Evolutionary conservation across 202 grass and related monocot species (phyloP).

Genomic region (Digitaria exilis): DNA sequence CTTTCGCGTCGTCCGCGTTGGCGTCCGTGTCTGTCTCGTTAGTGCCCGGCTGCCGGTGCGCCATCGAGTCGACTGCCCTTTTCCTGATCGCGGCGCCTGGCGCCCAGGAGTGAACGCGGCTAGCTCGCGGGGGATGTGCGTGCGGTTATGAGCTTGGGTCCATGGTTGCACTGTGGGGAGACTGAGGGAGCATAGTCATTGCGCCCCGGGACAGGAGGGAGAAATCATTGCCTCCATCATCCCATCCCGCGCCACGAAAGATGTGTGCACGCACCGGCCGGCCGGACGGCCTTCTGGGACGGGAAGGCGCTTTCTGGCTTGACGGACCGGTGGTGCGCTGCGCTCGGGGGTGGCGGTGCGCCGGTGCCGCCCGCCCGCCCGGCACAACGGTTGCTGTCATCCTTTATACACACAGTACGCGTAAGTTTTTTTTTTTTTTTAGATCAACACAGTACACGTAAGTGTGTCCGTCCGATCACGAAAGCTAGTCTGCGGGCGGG

Average conservation of each 20-base stretch:
- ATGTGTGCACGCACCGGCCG: neutral
- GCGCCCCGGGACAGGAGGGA: neutral
- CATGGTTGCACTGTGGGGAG: neutral
- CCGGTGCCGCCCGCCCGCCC: slow-evolving; percentile 25
- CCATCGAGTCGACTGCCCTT: neutral
- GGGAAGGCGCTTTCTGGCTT: neutral
- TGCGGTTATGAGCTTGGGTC: neutral
- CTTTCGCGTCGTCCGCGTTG: slow-evolving; percentile 3
- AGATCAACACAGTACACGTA: too few relatives aligned
- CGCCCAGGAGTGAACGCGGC: slow-evolving; percentile 12
- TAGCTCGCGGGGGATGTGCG: neutral
- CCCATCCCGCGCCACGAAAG: neutral
- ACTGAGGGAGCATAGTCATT: neutral
- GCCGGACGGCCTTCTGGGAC: neutral
- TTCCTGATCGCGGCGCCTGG: neutral
- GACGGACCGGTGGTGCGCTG: neutral
- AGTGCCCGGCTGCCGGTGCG: slow-evolving; percentile 10
- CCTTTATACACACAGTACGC: too few relatives aligned
- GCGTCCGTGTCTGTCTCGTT: neutral
- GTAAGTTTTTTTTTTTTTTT: too few relatives aligned
- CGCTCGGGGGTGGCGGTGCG: too few relatives aligned
- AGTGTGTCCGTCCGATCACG: neutral
- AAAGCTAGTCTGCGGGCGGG: too few relatives aligned
- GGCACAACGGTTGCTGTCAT: neutral
- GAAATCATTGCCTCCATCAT: slow-evolving; percentile 22